Evolutionary conservation across 208 protist genomes (phyloP), one percentile per base, ranked within the genome.

Genomic region (Leishmania lainsoni): DNA sequence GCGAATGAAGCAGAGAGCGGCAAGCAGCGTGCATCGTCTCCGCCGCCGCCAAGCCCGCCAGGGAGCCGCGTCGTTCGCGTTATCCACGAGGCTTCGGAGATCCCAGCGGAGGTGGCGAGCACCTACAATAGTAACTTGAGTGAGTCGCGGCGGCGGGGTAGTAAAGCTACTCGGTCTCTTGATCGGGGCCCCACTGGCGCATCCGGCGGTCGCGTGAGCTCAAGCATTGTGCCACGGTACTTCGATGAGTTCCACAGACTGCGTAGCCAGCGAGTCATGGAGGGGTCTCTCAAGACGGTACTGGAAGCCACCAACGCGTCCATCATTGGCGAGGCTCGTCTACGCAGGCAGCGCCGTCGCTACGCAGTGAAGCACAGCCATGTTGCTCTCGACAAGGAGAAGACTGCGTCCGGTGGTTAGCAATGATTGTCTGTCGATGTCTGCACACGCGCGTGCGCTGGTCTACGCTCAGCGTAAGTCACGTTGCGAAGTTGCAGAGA

Each of bases 231-330:
- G 20, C 83, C 83, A 35, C 69, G 79, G 22, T 87, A 83, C 77
- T 79, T 75, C 26, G 83, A 83, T 65, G 75, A 81, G 39, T 68
- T 61, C 39, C 79, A 74, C 26, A 48, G 76, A 1, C 0, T 78
- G 52, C 75, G 61, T 42, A 81, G 79, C 42, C 75, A 69, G 39
- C 35, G 56, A 59, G 79, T 81, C 10, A 70, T 76, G 39, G 58
- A 77, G 63, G 65, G 71, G 56, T 58, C 71, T 22, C 52, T 87
- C 17, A 49, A 54, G 32, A 69, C 66, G 22, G 76, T 91, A 49
- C 70, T 91, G 42, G 59, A 86, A 2, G 70, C 74, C n/a, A 87
- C 85, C 3, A 91, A 91, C 73, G 65, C 51, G 8, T 79, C 83
- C 48, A 86, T 91, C 35, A 80, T 75, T 39, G 81, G 79, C 4